Conservation (phyloP, 1,139 yeast genomes). For the Blastobotrys serpentis region DNA sequence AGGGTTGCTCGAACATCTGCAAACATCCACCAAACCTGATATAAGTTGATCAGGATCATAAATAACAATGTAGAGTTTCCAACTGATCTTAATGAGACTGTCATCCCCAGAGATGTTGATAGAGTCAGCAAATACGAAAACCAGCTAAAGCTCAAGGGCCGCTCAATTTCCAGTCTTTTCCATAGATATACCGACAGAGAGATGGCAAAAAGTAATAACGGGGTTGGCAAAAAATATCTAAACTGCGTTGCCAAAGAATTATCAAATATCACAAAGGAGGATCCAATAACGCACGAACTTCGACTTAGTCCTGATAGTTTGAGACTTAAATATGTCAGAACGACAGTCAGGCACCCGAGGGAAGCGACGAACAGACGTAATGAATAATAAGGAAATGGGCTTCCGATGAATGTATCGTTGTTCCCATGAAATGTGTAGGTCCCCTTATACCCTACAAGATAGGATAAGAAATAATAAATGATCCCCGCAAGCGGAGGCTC, state of each 20-base stretch:
- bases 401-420: conserved; percentile 39
- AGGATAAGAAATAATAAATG: conserved; percentile 47
- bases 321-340: conserved; percentile 50
- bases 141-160: conserved; percentile 49
- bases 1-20: conserved; percentile 53
- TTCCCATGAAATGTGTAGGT: conserved; percentile 37
- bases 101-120: conserved; percentile 54
- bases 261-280: conserved; percentile 51
- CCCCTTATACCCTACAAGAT: conserved; percentile 48
- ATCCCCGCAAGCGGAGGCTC: conserved; percentile 64
- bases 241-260: conserved; percentile 54
- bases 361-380: conserved; percentile 57
- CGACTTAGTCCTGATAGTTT: conserved; percentile 49
- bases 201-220: conserved; percentile 50
- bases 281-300: conserved; percentile 46
- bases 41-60: conserved; percentile 44
- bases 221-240: conserved; percentile 51
- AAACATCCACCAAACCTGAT: conserved; percentile 54
- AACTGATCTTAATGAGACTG: conserved; percentile 51
- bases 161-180: conserved; percentile 43
- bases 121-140: conserved; percentile 42
- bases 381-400: conserved; percentile 42
- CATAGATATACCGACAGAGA: conserved; percentile 47
- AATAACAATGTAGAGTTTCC: conserved; percentile 57
- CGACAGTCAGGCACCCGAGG: conserved; percentile 48